Evolutionary conservation across 2,329 filamentous ascomycete genomes (phyloP).

Genomic region (Aspergillus neotritici): DNA sequence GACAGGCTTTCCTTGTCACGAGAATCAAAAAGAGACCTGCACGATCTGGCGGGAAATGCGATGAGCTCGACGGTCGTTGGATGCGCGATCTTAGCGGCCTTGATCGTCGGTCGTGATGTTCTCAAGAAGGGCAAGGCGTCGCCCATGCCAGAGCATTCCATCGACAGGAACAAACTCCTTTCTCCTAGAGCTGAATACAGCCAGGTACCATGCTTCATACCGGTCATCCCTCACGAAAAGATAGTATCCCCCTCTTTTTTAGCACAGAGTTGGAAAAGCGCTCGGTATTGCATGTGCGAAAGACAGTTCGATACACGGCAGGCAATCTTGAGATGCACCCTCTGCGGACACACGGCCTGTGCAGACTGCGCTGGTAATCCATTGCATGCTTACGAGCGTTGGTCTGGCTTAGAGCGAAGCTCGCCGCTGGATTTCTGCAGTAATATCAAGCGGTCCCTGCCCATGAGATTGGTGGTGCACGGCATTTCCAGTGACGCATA

Average conservation of each 20-base stretch:
- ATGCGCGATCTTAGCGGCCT: slow-evolving; percentile 53
- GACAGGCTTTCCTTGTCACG: slow-evolving; percentile 58
- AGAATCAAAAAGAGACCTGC: slow-evolving; percentile 57
- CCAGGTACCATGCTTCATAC: slow-evolving; percentile 13
- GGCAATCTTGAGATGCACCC: slow-evolving; percentile 43
- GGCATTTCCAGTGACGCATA: slow-evolving; percentile 25
- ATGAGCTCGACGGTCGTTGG: slow-evolving; percentile 72
- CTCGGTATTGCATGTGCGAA: slow-evolving; percentile 55
- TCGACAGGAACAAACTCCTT: slow-evolving; percentile 6
- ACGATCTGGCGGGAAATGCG: slow-evolving; percentile 71
- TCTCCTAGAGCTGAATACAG: slow-evolving; percentile 7
- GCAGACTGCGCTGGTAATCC: slow-evolving; percentile 51
- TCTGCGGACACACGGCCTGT: slow-evolving; percentile 54
- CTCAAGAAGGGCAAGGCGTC: slow-evolving; percentile 17
- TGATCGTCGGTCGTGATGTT: slow-evolving; percentile 43
- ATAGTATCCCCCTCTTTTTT: slow-evolving; percentile 17
- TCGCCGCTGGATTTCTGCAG: slow-evolving; percentile 42
- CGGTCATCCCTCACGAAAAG: slow-evolving; percentile 1
- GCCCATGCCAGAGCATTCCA: background rate
- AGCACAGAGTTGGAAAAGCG: slow-evolving; percentile 27
- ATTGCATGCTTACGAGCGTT: slow-evolving; percentile 39
- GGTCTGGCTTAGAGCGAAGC: slow-evolving; percentile 25
- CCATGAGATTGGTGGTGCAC: slow-evolving; percentile 36
- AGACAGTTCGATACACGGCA: slow-evolving; percentile 37
- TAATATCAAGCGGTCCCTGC: slow-evolving; percentile 38